These are phyloP conservation scores for Benincasa hispida DNA, from an alignment of 306 rosid species.

Conservation along the genomic window DNA sequence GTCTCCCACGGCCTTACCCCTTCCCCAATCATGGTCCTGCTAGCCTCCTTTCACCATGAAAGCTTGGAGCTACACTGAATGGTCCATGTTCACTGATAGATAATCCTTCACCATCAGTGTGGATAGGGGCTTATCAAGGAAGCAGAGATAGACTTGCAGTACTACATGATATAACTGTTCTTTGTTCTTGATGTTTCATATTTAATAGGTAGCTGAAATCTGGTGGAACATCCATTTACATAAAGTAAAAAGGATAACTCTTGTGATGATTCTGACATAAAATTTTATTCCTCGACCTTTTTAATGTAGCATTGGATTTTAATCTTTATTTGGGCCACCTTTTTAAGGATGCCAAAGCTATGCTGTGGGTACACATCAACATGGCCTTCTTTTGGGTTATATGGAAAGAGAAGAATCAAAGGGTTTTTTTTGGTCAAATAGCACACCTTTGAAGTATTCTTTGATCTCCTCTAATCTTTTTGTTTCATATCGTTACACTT, in stretches of 20 bases:
- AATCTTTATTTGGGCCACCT: not conserved
- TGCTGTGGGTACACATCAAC: not conserved
- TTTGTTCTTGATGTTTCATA: not conserved
- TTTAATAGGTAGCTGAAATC: not conserved
- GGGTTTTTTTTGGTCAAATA: not conserved
- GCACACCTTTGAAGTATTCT: not conserved
- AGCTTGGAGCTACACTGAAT: not conserved
- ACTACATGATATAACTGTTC: not conserved
- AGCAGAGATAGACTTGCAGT: not conserved
- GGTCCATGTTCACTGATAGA: not conserved
- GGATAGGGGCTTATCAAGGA: not conserved
- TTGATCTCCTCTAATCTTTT: not conserved
- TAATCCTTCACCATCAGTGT: not conserved
- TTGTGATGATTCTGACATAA: not conserved
- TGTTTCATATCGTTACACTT: no score
- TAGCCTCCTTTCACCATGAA: not conserved
- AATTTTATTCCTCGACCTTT: not conserved
- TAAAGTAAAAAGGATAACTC: not conserved
- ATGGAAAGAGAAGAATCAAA: not conserved
- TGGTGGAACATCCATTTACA: not conserved
- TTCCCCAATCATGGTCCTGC: not conserved
- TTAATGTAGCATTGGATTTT: not conserved
- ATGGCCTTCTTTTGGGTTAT: not conserved
- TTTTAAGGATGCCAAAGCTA: not conserved
- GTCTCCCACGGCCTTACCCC: not conserved